phyloP scores from a whole-genome alignment of 2,329 filamentous ascomycete species.

The Hypoxylon sp. region DNA sequence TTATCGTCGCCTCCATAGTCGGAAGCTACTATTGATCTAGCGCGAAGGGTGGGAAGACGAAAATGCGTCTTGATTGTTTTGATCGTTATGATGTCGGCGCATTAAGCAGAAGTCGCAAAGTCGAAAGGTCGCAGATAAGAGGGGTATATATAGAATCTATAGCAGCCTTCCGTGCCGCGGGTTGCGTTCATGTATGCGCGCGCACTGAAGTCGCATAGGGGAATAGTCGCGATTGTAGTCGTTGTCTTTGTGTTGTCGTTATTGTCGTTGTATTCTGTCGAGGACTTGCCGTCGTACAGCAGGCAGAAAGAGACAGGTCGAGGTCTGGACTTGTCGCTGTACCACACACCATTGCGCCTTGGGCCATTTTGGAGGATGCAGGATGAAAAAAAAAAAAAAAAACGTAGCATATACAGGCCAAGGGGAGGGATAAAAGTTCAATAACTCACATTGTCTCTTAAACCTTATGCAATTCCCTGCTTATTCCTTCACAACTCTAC shows the following conservation, averaged over 20 bases:
- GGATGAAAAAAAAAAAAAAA: too few species aligned
- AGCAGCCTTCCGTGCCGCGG: neutral
- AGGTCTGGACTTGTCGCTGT: conserved; percentile 36
- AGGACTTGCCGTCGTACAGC: conserved; percentile 31
- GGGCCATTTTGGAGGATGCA: conserved; percentile 25
- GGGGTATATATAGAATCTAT: conserved; percentile 9
- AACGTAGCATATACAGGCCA: conserved; percentile 20
- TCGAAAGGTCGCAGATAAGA: conserved; percentile 13
- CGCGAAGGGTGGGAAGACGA: neutral
- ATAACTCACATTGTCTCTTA: conserved; percentile 31
- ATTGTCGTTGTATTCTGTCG: neutral
- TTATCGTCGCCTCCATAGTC: neutral
- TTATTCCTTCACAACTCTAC: conserved; percentile 34
- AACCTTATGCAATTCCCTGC: conserved; percentile 34
- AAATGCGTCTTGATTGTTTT: conserved; percentile 1
- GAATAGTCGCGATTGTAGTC: conserved; percentile 2
- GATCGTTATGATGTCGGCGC: conserved; percentile 21
- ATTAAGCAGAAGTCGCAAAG: conserved; percentile 15
- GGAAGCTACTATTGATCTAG: neutral
- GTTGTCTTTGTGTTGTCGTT: conserved; percentile 4
- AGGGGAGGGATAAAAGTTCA: conserved; percentile 14
- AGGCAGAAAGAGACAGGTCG: conserved; percentile 20
- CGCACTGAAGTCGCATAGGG: conserved; percentile 22
- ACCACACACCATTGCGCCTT: conserved; percentile 45
- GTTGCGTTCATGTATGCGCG: conserved; percentile 7